phyloP scores from a whole-genome alignment of 2,329 filamentous ascomycete genomes.

The Colletotrichum chrysophilum region DNA sequence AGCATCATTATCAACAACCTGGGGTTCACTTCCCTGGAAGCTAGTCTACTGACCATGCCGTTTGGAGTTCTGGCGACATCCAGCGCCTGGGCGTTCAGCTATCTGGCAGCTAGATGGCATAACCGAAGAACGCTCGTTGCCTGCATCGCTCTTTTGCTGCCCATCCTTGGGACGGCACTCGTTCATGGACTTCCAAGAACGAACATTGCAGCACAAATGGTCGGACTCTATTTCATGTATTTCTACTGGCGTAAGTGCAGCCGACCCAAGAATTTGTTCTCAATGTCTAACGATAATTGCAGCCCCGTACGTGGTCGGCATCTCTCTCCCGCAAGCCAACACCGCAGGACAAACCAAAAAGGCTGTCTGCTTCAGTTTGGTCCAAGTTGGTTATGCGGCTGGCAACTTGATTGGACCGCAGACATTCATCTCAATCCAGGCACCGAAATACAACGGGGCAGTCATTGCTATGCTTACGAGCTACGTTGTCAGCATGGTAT shows the following conservation, averaged over 20 bases:
- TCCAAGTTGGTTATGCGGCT: conserved; percentile 48
- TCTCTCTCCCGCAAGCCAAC: conserved; percentile 25
- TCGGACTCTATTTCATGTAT: neutral
- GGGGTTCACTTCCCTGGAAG: conserved; percentile 42
- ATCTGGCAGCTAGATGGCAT: neutral
- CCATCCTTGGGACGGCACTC: neutral
- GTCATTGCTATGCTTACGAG: conserved; percentile 27
- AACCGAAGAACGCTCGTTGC: conserved; percentile 22
- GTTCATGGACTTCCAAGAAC: neutral
- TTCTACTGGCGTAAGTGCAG: neutral
- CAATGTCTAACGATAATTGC: conserved; percentile 24
- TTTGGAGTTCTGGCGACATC: conserved; percentile 34
- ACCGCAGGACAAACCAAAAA: conserved; percentile 44
- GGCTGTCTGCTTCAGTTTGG: conserved; percentile 47
- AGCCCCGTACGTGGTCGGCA: neutral
- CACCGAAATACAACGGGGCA: conserved; percentile 36
- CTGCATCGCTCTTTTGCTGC: conserved; percentile 22
- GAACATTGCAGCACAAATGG: neutral
- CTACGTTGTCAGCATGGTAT: neutral
- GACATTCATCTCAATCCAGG: conserved; percentile 40
- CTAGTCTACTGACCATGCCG: conserved; percentile 34
- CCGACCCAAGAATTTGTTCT: accelerated
- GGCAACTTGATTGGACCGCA: conserved; percentile 46
- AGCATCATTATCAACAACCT: conserved; percentile 39
- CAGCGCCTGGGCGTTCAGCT: conserved; percentile 40